Evolutionary conservation across 2,329 filamentous ascomycete species (phyloP).

Genomic region (Sporothrix luriei): DNA sequence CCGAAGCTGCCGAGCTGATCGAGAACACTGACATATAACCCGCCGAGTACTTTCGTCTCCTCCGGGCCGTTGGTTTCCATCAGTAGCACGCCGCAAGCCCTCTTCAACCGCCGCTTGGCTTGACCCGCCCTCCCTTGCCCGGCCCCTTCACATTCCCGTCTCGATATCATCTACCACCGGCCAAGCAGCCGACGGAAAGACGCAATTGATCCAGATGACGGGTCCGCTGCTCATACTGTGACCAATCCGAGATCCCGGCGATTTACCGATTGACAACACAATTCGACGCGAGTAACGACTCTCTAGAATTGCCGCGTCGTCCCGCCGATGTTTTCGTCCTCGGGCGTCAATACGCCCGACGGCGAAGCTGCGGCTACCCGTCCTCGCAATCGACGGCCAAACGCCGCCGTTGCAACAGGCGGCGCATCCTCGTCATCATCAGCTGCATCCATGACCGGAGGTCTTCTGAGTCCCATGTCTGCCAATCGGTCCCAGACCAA

Average conservation of each 20-base stretch:
- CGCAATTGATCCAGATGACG: constrained; percentile 21
- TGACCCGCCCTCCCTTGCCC: background rate
- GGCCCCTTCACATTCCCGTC: background rate
- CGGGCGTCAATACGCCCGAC: constrained; percentile 49
- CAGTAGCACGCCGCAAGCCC: background rate
- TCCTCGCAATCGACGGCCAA: constrained; percentile 55
- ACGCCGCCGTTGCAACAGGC: constrained; percentile 33
- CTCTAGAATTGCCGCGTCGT: background rate
- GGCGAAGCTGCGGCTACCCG: constrained; percentile 49
- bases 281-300: too few species aligned
- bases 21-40: background rate
- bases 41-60: background rate
- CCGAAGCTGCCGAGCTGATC: background rate
- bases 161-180: background rate
- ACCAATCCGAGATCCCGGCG: constrained; percentile 21
- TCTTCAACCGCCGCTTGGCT: background rate
- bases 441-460: constrained; percentile 37
- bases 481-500: constrained; percentile 18
- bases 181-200: constrained; percentile 1
- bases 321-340: constrained; percentile 50
- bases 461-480: constrained; percentile 24
- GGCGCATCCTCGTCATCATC: constrained; percentile 38
- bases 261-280: constrained; percentile 1
- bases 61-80: background rate
- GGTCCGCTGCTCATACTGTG: background rate